These are phyloP conservation scores for Coniochaeta sp. DNA, from an alignment of 2,329 filamentous ascomycete species.

Conservation along the genomic window DNA sequence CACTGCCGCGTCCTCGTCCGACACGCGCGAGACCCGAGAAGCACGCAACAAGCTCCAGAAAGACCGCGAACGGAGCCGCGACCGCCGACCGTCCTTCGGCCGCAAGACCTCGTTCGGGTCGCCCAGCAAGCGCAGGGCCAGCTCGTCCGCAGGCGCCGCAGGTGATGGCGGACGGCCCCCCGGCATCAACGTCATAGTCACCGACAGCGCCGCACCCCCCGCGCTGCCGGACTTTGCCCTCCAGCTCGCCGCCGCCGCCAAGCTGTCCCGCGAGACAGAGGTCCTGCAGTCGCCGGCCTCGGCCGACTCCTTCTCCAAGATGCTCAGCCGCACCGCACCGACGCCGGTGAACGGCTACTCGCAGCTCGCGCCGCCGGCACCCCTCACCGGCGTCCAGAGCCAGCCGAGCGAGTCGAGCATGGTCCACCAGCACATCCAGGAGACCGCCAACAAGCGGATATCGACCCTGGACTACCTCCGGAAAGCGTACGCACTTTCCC, in stretches of 20 bases:
- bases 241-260: conserved; percentile 23
- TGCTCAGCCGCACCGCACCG: conserved; percentile 34
- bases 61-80: conserved; percentile 31
- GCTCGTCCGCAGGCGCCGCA: conserved; percentile 30
- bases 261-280: conserved; percentile 10
- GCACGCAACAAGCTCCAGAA: conserved; percentile 5
- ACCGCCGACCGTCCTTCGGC: conserved; percentile 44
- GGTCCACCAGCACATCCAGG: conserved; percentile 64
- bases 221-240: conserved; percentile 45
- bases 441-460: conserved; percentile 85
- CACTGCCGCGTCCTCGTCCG: conserved; percentile 11
- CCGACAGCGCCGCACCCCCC: conserved; percentile 24
- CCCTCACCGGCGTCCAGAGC: conserved; percentile 20
- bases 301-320: conserved; percentile 31
- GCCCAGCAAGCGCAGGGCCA: conserved; percentile 28
- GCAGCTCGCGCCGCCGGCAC: conserved; percentile 19
- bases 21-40: neutral
- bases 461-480: conserved; percentile 88
- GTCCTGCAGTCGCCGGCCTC: conserved; percentile 21
- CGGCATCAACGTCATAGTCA: conserved; percentile 7
- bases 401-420: conserved; percentile 36
- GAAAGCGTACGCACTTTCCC: conserved; percentile 75
- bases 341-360: conserved; percentile 20
- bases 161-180: conserved; percentile 6
- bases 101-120: conserved; percentile 45